Conservation (phyloP, 208 protist genomes). For the Lotmaria passim region DNA sequence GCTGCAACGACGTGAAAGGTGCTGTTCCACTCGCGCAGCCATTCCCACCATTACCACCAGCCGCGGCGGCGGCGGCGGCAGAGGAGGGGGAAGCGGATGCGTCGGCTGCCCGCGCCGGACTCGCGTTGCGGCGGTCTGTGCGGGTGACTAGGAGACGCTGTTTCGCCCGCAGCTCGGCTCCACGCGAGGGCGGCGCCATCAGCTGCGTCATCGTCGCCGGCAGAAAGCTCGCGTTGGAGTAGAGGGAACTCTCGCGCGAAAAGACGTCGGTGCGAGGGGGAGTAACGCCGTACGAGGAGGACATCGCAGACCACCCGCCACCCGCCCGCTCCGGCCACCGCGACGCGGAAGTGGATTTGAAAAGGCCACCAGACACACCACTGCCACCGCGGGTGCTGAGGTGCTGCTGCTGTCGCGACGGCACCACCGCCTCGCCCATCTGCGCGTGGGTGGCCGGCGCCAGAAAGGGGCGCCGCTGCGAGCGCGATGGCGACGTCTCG, state of each 20-base stretch:
- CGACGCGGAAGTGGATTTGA: background rate
- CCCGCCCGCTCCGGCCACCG: constrained; percentile 1
- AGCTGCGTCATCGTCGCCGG: constrained; percentile 49
- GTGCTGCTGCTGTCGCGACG: constrained; percentile 31
- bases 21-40: background rate
- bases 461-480: constrained; percentile 14
- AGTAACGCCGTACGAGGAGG: constrained; percentile 4
- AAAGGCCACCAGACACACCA: background rate
- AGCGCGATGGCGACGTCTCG: constrained; percentile 23
- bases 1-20: background rate
- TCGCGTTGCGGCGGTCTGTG: constrained; percentile 35
- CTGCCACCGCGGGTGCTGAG: constrained; percentile 19
- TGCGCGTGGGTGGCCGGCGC: constrained; percentile 21
- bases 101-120: constrained; percentile 7
- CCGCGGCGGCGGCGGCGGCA: background rate
- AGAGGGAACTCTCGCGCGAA: constrained; percentile 1
- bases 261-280: background rate
- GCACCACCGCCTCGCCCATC: constrained; percentile 25
- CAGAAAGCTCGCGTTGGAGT: constrained; percentile 34
- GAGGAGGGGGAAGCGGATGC: constrained; percentile 3
- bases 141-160: constrained; percentile 44
- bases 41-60: background rate
- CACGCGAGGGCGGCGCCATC: constrained; percentile 44
- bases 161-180: constrained; percentile 44
- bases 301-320: background rate